Evolutionary conservation across 192 early-diverging fungal genomes (phyloP).

Genomic region (Coemansia asiatica): DNA sequence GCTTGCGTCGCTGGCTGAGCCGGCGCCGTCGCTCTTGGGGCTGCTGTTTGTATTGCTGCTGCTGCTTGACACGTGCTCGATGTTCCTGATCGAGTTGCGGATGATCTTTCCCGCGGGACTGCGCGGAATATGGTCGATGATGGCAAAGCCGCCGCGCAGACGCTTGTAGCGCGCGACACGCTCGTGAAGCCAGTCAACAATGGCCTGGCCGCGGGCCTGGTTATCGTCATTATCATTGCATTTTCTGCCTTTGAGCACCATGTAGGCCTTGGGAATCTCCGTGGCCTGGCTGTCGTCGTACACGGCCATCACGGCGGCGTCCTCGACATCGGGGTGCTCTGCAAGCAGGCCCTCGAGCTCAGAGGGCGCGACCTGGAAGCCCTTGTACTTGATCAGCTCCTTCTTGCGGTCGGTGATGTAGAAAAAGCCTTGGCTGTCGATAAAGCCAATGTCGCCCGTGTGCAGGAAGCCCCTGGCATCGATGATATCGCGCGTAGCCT

Average conservation of each 20-base stretch:
- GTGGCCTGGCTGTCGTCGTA: conserved; percentile 65
- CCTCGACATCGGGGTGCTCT: conserved; percentile 67
- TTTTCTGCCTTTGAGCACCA: conserved; percentile 58
- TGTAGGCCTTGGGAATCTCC: conserved; percentile 77
- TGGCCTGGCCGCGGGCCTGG: conserved; percentile 40
- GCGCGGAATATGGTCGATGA: conserved; percentile 74
- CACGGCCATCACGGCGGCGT: conserved; percentile 69
- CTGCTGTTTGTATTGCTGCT: neutral
- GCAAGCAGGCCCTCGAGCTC: conserved; percentile 80
- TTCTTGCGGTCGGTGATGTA: conserved; percentile 77
- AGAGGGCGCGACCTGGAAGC: conserved; percentile 77
- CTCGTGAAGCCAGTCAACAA: conserved; percentile 60
- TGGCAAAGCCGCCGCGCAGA: conserved; percentile 73
- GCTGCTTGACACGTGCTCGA: conserved; percentile 15
- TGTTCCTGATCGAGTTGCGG: conserved; percentile 65
- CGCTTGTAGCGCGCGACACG: conserved; percentile 73
- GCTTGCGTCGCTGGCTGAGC: neutral
- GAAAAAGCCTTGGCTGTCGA: conserved; percentile 65
- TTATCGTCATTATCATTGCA: conserved; percentile 41
- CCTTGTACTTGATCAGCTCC: conserved; percentile 90
- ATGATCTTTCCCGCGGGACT: conserved; percentile 83
- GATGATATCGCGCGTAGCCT: conserved; percentile 72
- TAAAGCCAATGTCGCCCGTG: conserved; percentile 77
- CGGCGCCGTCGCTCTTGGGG: neutral
- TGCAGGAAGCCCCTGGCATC: conserved; percentile 76